These are phyloP conservation scores for Prinsepia uniflora DNA, from an alignment of 306 rosid genomes.

Conservation along the genomic window DNA sequence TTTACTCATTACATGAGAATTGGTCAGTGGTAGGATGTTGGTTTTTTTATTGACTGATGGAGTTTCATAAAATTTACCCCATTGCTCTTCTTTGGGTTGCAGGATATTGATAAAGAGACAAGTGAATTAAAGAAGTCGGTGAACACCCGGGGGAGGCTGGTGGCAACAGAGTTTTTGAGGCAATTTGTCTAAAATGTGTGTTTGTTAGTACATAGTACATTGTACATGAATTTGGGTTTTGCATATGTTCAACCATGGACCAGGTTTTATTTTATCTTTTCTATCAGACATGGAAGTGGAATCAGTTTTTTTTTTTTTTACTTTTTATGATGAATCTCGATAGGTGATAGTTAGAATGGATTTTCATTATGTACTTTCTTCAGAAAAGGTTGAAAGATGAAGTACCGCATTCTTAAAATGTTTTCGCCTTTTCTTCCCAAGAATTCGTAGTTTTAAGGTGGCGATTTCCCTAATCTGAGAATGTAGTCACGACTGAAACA, in stretches of 20 bases:
- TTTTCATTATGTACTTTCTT: no score
- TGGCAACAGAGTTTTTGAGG: constrained; percentile 93
- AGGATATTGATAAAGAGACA: constrained; percentile 96
- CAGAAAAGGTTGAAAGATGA: background rate
- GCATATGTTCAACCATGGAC: background rate
- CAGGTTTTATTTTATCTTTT: background rate
- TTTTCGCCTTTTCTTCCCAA: no score
- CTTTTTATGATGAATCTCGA: no score
- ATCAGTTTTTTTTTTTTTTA: no score
- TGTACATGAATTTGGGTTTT: background rate
- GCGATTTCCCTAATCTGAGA: no score
- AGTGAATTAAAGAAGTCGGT: constrained; percentile 93
- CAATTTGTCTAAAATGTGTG: constrained; percentile 60
- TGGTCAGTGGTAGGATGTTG: background rate
- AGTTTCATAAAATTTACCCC: background rate
- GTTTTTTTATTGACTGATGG: background rate
- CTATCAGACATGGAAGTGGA: background rate
- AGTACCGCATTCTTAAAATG: no score
- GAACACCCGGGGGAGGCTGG: constrained; percentile 96
- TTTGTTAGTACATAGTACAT: background rate
- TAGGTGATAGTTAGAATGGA: no score
- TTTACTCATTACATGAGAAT: background rate
- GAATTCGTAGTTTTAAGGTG: no score
- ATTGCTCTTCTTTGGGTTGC: constrained; percentile 27
- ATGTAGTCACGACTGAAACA: no score